Base-by-base conservation (phyloP, 2,329 filamentous ascomycete genomes). In the Neofusicoccum ribis region DNA sequence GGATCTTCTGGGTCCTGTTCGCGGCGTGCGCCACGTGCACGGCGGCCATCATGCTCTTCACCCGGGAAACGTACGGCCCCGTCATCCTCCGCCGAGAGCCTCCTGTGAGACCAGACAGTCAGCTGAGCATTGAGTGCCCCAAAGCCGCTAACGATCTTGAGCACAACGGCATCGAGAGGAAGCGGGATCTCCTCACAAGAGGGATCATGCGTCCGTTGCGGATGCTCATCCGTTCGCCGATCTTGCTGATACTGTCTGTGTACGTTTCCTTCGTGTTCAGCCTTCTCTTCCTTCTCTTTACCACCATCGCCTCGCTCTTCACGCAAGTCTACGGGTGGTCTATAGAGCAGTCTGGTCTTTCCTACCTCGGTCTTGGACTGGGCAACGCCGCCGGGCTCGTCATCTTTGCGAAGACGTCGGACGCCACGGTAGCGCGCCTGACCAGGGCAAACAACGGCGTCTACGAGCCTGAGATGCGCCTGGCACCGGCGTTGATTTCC, bases 51-150 rank as follows among this genome's bases (percentile, higher is more conserved):
- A 68, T 83, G 59, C 64, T 82, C 43, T 72, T 80, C 66, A 72
- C 80, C 68, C 70, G 72, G 12, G 84, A 86, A 68, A 83, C 82
- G 0, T 84, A 85, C 69, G 78, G 78, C 3, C 76, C 79, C 0
- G 71, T 80, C 6, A 71, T 86, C 1, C 72, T 27, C 80, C 27
- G 27, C 27, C 27, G 27, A 31, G 27, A 31, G 27, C 27, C 27
- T 1, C 27, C 27, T 7, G 27, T 31, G 27, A 31, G 27, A 31
- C 27, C 27, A 31, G 27, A 31, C 27, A 31, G 27, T 31, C 27
- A 31, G 27, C 27, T 31, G 27, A 31, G 27, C 27, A 5, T 31
- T 7, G 27, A 31, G 6, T 31, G 27, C 27, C 27, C 27, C 27
- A 31, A 31, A 31, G 27, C 27, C 27, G 27, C 27, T 31, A 31